Base-by-base conservation (phyloP, 2,329 filamentous ascomycete species). In the Pyrenophora graminea region DNA sequence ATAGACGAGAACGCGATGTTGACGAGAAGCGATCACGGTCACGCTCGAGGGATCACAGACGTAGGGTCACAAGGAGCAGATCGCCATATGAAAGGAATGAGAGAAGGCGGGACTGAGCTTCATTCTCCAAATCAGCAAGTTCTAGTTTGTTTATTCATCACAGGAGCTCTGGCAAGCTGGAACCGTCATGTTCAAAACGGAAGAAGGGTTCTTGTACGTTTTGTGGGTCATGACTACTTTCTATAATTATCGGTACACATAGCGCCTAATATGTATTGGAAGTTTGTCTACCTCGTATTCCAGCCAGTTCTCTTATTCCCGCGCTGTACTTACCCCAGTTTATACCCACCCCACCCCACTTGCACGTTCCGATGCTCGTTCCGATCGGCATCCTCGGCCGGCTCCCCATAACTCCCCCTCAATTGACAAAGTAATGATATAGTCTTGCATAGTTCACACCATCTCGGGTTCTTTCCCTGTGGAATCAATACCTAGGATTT, bases 1-100 rank as follows among this genome's bases (percentile, higher is more conserved):
- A 59, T n/a, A 56, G 45, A 23, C 59, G 52, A 19, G 61, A 63
- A n/a, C 59, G 57, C n/a, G 59, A 55, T 45, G 45, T 23, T 31
- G 59, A 59, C 41, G 62, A 55, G 32, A 67, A 55, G 61, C 67
- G 61, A 67, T 51, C 66, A 64, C 40, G 66, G 64, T 55, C 68
- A 13, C 53, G 48, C 6, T 60, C 60, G 6, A 57, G 47, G 34
- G 59, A 65, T 12, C 51, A 51, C 17, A 52, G 55, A 17, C 52
- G 53, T 10, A 52, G 52, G 57, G 25, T 60, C 53, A 27, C 51
- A 51, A 30, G 49, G 18, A 67, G 64, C 47, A 56, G 54, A 23
- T 67, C 64, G 30, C 64, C 64, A 17, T 54, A 60, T 17, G 51
- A 58, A 36, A 47, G 48, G 17, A 39, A 39, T 10, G 48, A 58